Percentiles rank a stretch among this genome's conserved stretches.
Evolutionary conservation across 2,329 filamentous ascomycete species (phyloP).

Genomic region (Xylariales sp.): DNA sequence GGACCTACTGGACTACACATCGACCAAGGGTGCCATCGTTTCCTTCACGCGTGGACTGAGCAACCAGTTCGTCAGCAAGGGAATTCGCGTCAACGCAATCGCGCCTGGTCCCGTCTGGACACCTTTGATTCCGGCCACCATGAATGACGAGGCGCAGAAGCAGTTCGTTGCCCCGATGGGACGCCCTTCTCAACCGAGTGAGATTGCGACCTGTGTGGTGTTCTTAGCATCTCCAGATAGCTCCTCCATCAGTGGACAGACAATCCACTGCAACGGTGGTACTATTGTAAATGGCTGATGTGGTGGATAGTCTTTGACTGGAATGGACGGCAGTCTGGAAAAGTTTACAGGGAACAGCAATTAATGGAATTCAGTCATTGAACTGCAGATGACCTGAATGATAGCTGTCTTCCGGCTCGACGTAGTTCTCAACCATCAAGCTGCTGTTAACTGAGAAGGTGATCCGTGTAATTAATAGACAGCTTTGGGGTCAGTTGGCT

Average conservation of each 20-base stretch:
- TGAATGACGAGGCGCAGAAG: conserved; percentile 66
- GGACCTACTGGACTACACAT: conserved; percentile 77
- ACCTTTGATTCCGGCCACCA: conserved; percentile 68
- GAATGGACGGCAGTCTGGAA: too few species aligned
- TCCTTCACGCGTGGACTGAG: conserved; percentile 73
- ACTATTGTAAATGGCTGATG: conserved; percentile 42
- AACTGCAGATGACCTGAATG: too few species aligned
- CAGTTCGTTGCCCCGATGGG: conserved; percentile 72
- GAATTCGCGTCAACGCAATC: conserved; percentile 56
- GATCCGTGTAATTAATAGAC: too few species aligned
- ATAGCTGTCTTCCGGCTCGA: too few species aligned
- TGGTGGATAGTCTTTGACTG: too few species aligned
- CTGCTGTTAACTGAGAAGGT: too few species aligned
- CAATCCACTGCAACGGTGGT: conserved; percentile 49
- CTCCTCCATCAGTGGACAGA: conserved; percentile 69
- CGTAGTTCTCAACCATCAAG: too few species aligned
- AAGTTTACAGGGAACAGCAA: too few species aligned
- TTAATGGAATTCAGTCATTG: too few species aligned
- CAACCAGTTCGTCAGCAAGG: conserved; percentile 67
- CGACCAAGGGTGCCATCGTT: conserved; percentile 73
- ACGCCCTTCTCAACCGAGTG: conserved; percentile 71
- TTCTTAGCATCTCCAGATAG: conserved; percentile 75
- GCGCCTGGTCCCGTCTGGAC: conserved; percentile 79
- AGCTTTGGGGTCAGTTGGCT: too few species aligned
- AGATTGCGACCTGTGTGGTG: conserved; percentile 77